These are phyloP conservation scores for Striga hermonthica DNA, from an alignment of 305 asterid genomes.

Conservation along the genomic window DNA sequence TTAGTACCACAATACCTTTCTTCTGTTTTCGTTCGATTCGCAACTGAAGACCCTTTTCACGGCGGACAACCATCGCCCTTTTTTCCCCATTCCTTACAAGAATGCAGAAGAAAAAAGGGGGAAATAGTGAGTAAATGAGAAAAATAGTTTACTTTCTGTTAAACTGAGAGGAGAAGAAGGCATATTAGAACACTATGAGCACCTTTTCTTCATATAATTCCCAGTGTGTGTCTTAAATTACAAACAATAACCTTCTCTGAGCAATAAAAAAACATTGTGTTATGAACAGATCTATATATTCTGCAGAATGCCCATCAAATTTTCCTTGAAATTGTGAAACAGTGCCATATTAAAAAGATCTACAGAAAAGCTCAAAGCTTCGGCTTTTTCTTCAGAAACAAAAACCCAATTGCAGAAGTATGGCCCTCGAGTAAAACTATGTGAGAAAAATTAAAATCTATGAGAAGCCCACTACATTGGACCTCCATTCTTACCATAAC, in stretches of 20 bases:
- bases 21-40: constrained; percentile 46
- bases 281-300: neutral
- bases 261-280: too few species aligned
- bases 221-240: too few species aligned
- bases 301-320: neutral
- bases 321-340: constrained; percentile 8
- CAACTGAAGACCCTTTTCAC: constrained; percentile 62
- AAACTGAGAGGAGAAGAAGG: neutral
- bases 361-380: neutral
- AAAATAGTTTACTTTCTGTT: neutral
- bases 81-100: constrained; percentile 63
- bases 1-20: constrained; percentile 42
- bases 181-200: neutral
- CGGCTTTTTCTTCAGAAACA: constrained; percentile 11
- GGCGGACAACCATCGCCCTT: constrained; percentile 54
- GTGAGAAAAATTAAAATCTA: constrained; percentile 2
- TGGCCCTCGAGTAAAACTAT: neutral
- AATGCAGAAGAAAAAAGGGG: constrained; percentile 13
- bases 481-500: neutral
- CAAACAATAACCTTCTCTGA: too few species aligned
- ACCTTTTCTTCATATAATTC: too few species aligned
- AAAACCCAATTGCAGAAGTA: neutral
- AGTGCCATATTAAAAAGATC: neutral
- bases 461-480: constrained; percentile 9
- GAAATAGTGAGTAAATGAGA: constrained; percentile 3